A percentile compares a stretch with the other conserved stretches of the same genome.
These are phyloP conservation scores for Paspalum notatum DNA, from an alignment of 176 grass and related monocot species.

Conservation along the genomic window DNA sequence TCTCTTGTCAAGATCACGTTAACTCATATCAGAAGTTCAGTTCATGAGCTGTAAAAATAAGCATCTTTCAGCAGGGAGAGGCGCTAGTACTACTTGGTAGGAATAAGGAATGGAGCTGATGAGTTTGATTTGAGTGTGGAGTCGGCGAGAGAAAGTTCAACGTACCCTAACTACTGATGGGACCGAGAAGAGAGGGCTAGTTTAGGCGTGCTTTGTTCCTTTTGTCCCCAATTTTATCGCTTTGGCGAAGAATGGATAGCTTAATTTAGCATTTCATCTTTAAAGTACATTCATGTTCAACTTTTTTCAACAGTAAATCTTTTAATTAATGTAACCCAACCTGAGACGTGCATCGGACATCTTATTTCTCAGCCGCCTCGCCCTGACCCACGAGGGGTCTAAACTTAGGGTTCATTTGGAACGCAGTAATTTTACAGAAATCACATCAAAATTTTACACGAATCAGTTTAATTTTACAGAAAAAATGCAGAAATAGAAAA, in stretches of 20 bases:
- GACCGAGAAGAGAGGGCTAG: not conserved
- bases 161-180: not conserved
- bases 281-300: not conserved
- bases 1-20: slow-evolving; percentile 34
- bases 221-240: slow-evolving; percentile 35
- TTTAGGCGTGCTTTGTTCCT: slow-evolving; percentile 42
- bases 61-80: slow-evolving; percentile 15
- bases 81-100: no score
- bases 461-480: no score
- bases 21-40: slow-evolving; percentile 14
- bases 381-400: no score
- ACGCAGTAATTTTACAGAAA: no score
- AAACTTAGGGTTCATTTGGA: no score
- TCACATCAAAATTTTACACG: no score
- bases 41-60: not conserved
- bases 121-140: not conserved
- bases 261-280: not conserved
- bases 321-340: not conserved
- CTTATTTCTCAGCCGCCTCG: no score
- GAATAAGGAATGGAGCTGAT: not conserved
- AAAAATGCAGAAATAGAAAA: no score
- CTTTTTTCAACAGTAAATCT: not conserved
- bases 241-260: not conserved
- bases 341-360: no score
- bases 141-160: not conserved